phyloP scores from a whole-genome alignment of 768 basidiomycete genomes.

The Rhizopogon salebrosus region DNA sequence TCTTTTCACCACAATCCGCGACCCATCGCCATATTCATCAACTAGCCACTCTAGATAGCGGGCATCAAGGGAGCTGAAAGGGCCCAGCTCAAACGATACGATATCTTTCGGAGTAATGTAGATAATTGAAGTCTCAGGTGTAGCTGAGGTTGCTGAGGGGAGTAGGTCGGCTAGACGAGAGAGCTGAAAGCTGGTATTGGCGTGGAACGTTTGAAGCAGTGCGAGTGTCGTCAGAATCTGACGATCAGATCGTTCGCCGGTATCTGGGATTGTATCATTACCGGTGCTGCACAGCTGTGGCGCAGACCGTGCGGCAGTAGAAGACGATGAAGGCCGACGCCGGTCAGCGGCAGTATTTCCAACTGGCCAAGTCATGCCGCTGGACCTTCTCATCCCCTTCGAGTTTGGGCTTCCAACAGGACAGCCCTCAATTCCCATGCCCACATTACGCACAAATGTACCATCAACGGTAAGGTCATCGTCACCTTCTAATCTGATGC shows the following conservation, averaged over 20 bases:
- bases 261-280: conserved; percentile 7
- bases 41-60: conserved; percentile 75
- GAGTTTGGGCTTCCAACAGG: conserved; percentile 30
- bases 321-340: conserved; percentile 29
- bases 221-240: conserved; percentile 46
- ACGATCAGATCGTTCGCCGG: conserved; percentile 28
- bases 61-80: conserved; percentile 67
- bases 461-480: conserved; percentile 46
- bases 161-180: conserved; percentile 34
- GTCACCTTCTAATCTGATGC: conserved; percentile 58
- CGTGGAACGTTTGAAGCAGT: conserved; percentile 64
- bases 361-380: conserved; percentile 48
- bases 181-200: conserved; percentile 55
- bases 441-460: conserved; percentile 49
- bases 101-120: conserved; percentile 62
- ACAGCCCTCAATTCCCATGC: conserved; percentile 70
- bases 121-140: conserved; percentile 22
- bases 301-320: conserved; percentile 13
- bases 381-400: conserved; percentile 38
- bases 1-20: conserved; percentile 33
- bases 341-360: conserved; percentile 24
- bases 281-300: conserved; percentile 24
- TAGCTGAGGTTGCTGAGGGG: conserved; percentile 5
- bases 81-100: conserved; percentile 64
- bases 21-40: conserved; percentile 53